These are phyloP conservation scores for Fusarium torulosum DNA, from an alignment of 2,329 filamentous ascomycete genomes.

Conservation along the genomic window DNA sequence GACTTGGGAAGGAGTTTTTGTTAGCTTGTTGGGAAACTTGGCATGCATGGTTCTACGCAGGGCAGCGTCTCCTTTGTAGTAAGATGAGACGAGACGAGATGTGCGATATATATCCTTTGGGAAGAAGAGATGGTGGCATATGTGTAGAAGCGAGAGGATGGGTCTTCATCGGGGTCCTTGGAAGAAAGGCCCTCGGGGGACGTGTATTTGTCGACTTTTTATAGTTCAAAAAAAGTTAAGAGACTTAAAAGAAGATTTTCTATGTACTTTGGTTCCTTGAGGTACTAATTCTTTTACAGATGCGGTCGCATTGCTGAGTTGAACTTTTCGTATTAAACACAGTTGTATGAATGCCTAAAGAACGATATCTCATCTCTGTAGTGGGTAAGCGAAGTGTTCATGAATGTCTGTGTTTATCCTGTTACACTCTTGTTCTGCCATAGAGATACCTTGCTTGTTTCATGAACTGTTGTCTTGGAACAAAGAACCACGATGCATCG, in stretches of 20 bases:
- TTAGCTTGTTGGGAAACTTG: slow-evolving; percentile 46
- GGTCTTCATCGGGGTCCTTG: slow-evolving; percentile 23
- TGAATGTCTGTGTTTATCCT: background rate
- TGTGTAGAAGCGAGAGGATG: slow-evolving; percentile 29
- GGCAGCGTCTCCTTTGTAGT: slow-evolving; percentile 48
- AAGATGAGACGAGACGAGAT: slow-evolving; percentile 43
- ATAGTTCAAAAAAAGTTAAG: slow-evolving; percentile 41
- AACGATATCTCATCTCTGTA: background rate
- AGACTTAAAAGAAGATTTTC: slow-evolving; percentile 32
- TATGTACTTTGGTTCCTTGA: background rate
- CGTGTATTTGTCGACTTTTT: slow-evolving; percentile 44
- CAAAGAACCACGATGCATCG: background rate
- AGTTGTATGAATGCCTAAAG: no score
- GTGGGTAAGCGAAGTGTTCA: background rate
- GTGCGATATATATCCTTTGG: slow-evolving; percentile 49
- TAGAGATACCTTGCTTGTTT: background rate
- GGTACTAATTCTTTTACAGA: background rate
- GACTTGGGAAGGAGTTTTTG: slow-evolving; percentile 42
- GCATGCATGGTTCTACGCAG: slow-evolving; percentile 47
- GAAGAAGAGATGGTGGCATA: slow-evolving; percentile 23
- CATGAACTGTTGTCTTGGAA: background rate
- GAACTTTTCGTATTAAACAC: no score
- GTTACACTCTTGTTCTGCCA: background rate
- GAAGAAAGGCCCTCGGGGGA: slow-evolving; percentile 22
- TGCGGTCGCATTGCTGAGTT: no score